A percentile compares a stretch with the other conserved stretches of the same genome.
Evolutionary conservation across 805 yeast genomes (phyloP).

Genomic region (Dipodascopsis uninucleata): DNA sequence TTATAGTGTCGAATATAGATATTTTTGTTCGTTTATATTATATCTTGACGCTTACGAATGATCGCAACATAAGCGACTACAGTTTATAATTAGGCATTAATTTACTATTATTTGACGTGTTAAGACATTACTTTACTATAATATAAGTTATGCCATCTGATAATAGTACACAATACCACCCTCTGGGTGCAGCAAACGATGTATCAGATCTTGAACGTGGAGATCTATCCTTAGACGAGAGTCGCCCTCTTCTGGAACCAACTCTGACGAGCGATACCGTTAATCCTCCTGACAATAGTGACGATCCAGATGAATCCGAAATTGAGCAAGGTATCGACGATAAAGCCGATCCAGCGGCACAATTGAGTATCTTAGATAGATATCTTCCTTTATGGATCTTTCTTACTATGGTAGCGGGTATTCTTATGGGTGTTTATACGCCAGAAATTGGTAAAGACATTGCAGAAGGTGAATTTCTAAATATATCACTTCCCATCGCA

Average conservation of each 20-base stretch:
- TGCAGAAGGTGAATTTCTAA: conserved; percentile 28
- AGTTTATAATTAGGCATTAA: no score
- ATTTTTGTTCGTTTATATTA: no score
- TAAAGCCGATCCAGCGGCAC: no score
- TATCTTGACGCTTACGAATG: no score
- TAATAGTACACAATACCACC: no score
- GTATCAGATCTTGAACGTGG: conserved; percentile 22
- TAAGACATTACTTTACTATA: no score
- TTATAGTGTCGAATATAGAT: no score
- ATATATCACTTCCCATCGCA: conserved; percentile 35
- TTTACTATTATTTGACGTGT: no score
- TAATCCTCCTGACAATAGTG: conserved; percentile 11
- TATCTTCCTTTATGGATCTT: conserved; percentile 32
- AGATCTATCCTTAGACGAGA: conserved; percentile 2
- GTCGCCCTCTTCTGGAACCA: no score
- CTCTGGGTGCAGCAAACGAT: conserved; percentile 14
- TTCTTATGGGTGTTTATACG: conserved; percentile 30
- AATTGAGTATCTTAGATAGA: conserved; percentile 28
- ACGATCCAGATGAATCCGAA: conserved; percentile 18
- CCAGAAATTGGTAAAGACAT: conserved; percentile 28
- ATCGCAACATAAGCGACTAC: no score
- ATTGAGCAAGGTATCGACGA: conserved; percentile 7
- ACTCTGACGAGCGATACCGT: conserved; percentile 10
- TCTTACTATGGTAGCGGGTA: conserved; percentile 31
- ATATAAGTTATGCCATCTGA: no score